Evolutionary conservation across 768 basidiomycete genomes (phyloP).

Genomic region (Tubosaeta sp.): DNA sequence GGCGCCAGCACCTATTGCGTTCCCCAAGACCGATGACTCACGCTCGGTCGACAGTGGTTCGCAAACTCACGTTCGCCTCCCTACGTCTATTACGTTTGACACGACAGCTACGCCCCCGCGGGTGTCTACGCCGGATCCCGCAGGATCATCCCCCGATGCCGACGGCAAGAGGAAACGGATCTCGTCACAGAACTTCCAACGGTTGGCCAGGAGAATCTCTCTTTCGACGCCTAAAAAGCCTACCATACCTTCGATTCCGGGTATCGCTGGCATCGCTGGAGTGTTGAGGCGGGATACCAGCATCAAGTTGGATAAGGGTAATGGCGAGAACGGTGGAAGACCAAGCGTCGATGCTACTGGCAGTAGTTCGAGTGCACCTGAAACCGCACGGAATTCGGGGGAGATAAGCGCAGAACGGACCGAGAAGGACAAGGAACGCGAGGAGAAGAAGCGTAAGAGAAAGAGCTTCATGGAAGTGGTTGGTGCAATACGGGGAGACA

Average conservation of each 20-base stretch:
- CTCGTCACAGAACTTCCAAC: slow-evolving; percentile 83
- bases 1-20: slow-evolving; percentile 33
- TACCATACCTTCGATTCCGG: slow-evolving; percentile 40
- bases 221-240: slow-evolving; percentile 55
- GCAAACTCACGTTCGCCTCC: slow-evolving; percentile 22
- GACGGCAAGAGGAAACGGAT: slow-evolving; percentile 79
- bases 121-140: slow-evolving; percentile 65
- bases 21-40: slow-evolving; percentile 38
- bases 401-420: slow-evolving; percentile 49
- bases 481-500: slow-evolving; percentile 27
- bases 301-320: slow-evolving; percentile 41
- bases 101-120: slow-evolving; percentile 54
- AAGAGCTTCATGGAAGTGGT: slow-evolving; percentile 48
- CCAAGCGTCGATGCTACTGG: slow-evolving; percentile 17
- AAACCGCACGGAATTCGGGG: slow-evolving; percentile 37
- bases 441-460: slow-evolving; percentile 59
- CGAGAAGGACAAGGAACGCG: slow-evolving; percentile 52
- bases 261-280: slow-evolving; percentile 26
- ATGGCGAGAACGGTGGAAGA: slow-evolving; percentile 18
- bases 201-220: slow-evolving; percentile 71
- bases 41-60: slow-evolving; percentile 28
- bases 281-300: slow-evolving; percentile 30
- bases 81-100: slow-evolving; percentile 59
- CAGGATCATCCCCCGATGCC: slow-evolving; percentile 55
- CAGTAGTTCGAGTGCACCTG: slow-evolving; percentile 35